Conservation (phyloP, 352 stramenopile species). For the Nothophytophthora sp. region DNA sequence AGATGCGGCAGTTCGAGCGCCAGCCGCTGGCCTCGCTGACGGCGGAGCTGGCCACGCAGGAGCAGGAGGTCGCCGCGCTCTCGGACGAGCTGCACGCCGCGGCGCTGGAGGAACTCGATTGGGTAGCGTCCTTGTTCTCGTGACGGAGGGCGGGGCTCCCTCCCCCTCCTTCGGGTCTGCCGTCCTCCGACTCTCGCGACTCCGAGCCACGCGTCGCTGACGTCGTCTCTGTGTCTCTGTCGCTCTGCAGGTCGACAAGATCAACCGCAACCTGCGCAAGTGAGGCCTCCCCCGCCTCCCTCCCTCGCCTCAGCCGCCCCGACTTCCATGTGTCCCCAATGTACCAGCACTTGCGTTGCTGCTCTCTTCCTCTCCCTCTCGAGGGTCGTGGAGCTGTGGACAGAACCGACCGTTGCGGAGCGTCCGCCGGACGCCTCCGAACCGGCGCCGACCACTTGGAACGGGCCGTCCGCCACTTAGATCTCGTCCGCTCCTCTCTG, state of each 20-base stretch:
- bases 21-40: conserved; percentile 14
- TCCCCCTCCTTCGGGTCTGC: no score
- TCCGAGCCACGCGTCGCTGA: background rate
- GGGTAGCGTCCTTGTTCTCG: conserved; percentile 4
- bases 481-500: conserved; percentile 3
- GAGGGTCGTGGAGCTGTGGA: background rate
- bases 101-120: conserved; percentile 13
- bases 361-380: background rate
- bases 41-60: conserved; percentile 5
- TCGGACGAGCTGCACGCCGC: conserved; percentile 5
- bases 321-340: background rate
- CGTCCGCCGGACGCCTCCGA: background rate
- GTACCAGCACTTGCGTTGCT: no score
- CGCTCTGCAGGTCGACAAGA: conserved; percentile 2
- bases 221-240: background rate
- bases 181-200: background rate
- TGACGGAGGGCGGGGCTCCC: no score
- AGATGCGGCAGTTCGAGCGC: conserved; percentile 9
- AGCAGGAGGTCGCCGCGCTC: conserved; percentile 13
- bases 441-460: background rate
- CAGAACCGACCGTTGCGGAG: background rate
- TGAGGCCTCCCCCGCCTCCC: background rate
- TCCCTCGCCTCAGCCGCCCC: background rate
- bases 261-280: background rate
- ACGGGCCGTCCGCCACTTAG: background rate